Evolutionary conservation across 345 rosid species (phyloP).

Genomic region (Syzygium aqueum): DNA sequence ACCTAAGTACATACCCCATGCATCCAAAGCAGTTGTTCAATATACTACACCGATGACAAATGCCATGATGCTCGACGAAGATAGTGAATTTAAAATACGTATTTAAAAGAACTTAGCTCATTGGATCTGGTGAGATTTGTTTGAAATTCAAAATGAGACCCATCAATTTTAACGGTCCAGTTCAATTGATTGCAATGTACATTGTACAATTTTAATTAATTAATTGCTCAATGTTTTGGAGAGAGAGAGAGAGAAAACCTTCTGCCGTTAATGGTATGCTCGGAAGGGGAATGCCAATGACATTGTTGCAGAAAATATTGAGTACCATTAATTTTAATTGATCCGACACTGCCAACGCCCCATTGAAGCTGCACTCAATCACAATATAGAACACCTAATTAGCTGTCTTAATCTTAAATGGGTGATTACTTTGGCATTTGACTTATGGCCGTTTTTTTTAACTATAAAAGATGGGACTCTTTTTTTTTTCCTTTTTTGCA

Average conservation of each 20-base stretch:
- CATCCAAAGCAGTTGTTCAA: neutral
- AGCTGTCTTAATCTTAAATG: neutral
- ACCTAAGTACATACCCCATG: slow-evolving; percentile 13
- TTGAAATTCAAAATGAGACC: neutral
- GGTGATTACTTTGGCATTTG: too few species aligned
- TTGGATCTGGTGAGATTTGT: neutral
- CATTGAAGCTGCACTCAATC: slow-evolving; percentile 35
- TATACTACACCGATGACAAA: neutral
- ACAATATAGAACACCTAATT: neutral
- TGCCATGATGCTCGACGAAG: neutral
- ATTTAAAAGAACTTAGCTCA: neutral
- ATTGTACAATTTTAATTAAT: too few species aligned
- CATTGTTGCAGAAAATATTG: slow-evolving; percentile 44
- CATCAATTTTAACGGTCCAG: neutral
- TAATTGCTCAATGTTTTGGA: neutral
- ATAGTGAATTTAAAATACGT: neutral
- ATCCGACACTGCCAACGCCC: slow-evolving; percentile 29
- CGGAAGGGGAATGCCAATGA: slow-evolving; percentile 89
- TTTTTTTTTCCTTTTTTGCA: neutral
- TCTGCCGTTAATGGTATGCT: slow-evolving; percentile 59
- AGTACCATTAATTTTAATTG: slow-evolving; percentile 33
- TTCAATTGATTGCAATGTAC: neutral
- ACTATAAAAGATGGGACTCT: too few species aligned
- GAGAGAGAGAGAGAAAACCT: slow-evolving; percentile 16
- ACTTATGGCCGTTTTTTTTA: too few species aligned